Percentiles rank a stretch among this genome's conserved stretches.
phyloP scores from a whole-genome alignment of 1,139 yeast species.

The Suhomyces bokatorum region DNA sequence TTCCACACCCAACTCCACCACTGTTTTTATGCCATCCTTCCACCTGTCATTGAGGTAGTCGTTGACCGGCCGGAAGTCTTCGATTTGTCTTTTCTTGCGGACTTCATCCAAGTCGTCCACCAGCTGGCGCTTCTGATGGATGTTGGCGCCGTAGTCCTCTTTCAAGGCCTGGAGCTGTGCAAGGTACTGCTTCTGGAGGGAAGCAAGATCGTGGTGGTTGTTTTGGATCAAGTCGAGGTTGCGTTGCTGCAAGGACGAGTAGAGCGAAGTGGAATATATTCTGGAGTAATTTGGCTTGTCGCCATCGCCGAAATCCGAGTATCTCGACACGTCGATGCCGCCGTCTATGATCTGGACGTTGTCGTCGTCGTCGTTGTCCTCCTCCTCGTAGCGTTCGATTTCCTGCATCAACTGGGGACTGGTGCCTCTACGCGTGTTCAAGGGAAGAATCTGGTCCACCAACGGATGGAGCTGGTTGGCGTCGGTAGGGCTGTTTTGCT shows the following conservation, averaged over 20 bases:
- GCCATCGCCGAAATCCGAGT: conserved; percentile 24
- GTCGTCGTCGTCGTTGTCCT: conserved; percentile 22
- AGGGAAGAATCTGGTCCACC: conserved; percentile 30
- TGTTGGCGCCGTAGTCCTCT: conserved; percentile 17
- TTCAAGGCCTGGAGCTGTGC: conserved; percentile 21
- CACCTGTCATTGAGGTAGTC: conserved; percentile 38
- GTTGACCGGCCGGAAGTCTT: conserved; percentile 36
- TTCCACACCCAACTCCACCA: conserved; percentile 40
- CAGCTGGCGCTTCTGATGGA: conserved; percentile 31
- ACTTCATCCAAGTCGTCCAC: conserved; percentile 31
- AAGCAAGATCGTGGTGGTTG: conserved; percentile 22
- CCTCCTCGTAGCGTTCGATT: conserved; percentile 34
- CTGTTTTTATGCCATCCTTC: conserved; percentile 40
- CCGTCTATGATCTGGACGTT: conserved; percentile 18
- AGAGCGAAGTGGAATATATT: conserved; percentile 35
- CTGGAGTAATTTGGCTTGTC: conserved; percentile 20
- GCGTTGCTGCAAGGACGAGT: conserved; percentile 32
- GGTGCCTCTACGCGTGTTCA: conserved; percentile 14
- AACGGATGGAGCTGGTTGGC: conserved; percentile 28
- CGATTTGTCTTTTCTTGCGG: conserved; percentile 37
- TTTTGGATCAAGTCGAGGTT: conserved; percentile 25
- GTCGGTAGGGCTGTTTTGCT: neutral
- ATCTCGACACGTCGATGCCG: conserved; percentile 35
- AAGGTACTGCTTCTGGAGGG: conserved; percentile 22
- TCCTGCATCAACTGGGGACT: conserved; percentile 26